These are phyloP conservation scores for Epichloe bromicola DNA, from an alignment of 2,329 filamentous ascomycete species.

Conservation along the genomic window DNA sequence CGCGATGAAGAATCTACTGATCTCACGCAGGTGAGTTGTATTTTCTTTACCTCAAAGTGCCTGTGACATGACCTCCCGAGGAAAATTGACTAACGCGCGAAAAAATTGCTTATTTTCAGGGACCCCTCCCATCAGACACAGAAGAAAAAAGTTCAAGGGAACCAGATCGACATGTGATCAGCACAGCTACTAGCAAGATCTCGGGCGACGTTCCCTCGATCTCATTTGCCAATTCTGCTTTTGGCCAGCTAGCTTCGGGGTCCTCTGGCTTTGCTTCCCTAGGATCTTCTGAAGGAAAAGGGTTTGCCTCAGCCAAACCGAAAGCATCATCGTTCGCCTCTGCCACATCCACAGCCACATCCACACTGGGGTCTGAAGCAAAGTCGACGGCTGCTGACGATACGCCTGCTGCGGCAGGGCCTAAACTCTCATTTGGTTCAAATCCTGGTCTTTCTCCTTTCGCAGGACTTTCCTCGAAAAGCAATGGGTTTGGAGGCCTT, in stretches of 20 bases:
- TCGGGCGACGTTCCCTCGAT: conserved; percentile 36
- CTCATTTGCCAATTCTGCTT: conserved; percentile 55
- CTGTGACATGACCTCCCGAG: neutral
- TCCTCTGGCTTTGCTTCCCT: conserved; percentile 52
- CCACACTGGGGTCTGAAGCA: conserved; percentile 6
- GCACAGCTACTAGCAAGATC: neutral
- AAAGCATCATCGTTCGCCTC: conserved; percentile 19
- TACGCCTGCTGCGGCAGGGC: conserved; percentile 18
- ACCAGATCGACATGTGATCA: neutral
- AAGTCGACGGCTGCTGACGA: neutral
- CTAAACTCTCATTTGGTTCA: conserved; percentile 38
- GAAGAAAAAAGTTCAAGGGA: neutral
- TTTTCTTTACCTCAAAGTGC: neutral
- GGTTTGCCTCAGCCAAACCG: conserved; percentile 35
- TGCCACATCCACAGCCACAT: conserved; percentile 9
- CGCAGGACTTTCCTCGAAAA: conserved; percentile 26
- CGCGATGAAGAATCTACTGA: conserved; percentile 35
- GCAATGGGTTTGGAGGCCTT: conserved; percentile 35
- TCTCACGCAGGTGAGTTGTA: conserved; percentile 19
- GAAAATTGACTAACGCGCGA: neutral
- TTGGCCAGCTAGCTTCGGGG: conserved; percentile 51
- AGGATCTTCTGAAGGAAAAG: conserved; percentile 32
- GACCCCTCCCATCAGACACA: neutral
- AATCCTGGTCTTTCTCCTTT: conserved; percentile 32
- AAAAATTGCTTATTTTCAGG: neutral